Base-by-base conservation (phyloP, 495 filamentous ascomycete species). In the Aspergillus wentii region DNA sequence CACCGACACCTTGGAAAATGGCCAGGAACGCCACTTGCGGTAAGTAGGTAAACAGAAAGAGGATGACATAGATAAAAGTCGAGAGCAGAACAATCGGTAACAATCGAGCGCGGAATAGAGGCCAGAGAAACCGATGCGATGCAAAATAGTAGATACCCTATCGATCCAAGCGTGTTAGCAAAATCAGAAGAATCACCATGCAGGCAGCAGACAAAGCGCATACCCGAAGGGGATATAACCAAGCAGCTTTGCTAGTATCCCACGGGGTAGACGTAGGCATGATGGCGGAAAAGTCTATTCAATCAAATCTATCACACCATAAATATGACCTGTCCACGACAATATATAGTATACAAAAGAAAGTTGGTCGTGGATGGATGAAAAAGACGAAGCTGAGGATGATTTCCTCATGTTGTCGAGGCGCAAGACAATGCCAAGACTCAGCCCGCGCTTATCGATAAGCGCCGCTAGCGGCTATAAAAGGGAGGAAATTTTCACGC, bases 1-100 rank as follows among this genome's bases (percentile, higher is more conserved):
- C 79, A 2, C 68, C 62, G 4, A 39, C 49, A 4, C 72, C 69
- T 50, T 82, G 79, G 51, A 83, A 83, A 46, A 85, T 61, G 15
- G 76, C 64, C 17, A 84, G 65, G 49, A 84, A 79, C 15, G 76
- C 78, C 14, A 83, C 80, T 44, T 82, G 71, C 0, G 77, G 76
- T 1, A 74, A 65, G 46, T 78, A 80, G 17, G 74, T 59, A 54
- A 76, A 82, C 42, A 81, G 46, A 63, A 82, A 82, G 16, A 83
- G 71, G 34, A 76, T 64, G 11, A 69, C 64, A 39, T 82, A 76
- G 27, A 83, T 72, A 52, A 79, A 79, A 27, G 62, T 50, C 1
- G 77, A 79, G 2, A 84, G 59, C 9, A 84, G 62, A 23, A 78
- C 51, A 27, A 73, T 66, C 8, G 80, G 79, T 1, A 83, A 46